A percentile compares a stretch with the other conserved stretches of the same genome.
Conservation (phyloP, 2,329 filamentous ascomycete genomes). For the Curvularia lunata region DNA sequence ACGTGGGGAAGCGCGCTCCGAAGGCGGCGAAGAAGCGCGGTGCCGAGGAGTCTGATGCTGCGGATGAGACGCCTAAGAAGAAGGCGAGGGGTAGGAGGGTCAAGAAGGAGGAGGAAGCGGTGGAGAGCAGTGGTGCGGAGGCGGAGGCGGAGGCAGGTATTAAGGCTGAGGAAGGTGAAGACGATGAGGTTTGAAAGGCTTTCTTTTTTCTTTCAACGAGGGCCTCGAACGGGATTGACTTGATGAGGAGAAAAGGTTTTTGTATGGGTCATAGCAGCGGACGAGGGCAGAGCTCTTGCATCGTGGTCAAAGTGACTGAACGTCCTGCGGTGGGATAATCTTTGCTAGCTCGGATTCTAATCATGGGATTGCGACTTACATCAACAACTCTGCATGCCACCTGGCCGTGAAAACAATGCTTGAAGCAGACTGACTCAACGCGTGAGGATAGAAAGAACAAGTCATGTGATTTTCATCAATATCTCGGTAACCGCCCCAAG, state of each 20-base stretch:
- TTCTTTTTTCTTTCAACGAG: too few species aligned
- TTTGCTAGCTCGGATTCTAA: background rate
- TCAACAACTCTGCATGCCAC: background rate
- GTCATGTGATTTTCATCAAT: background rate
- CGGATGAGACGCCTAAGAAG: slow-evolving; percentile 6
- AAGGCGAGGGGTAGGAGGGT: background rate
- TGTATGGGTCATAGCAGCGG: background rate
- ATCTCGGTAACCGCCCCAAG: slow-evolving; percentile 1
- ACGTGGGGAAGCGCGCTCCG: slow-evolving; percentile 2
- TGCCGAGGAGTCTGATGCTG: slow-evolving; percentile 1
- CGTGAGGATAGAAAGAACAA: background rate
- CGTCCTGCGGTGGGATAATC: background rate
- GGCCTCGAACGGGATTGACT: too few species aligned
- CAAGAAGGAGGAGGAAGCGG: background rate
- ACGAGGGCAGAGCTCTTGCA: background rate
- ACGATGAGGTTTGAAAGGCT: slow-evolving; percentile 4
- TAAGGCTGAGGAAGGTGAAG: background rate
- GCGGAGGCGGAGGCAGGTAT: background rate
- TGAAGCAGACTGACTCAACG: background rate
- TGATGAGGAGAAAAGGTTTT: background rate
- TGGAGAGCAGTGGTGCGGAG: slow-evolving; percentile 1
- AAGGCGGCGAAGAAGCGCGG: slow-evolving; percentile 8
- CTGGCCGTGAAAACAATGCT: background rate
- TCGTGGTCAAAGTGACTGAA: background rate
- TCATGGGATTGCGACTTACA: background rate